Evolutionary conservation across 805 yeast genomes (phyloP).

Genomic region (Clavispora asparagi): DNA sequence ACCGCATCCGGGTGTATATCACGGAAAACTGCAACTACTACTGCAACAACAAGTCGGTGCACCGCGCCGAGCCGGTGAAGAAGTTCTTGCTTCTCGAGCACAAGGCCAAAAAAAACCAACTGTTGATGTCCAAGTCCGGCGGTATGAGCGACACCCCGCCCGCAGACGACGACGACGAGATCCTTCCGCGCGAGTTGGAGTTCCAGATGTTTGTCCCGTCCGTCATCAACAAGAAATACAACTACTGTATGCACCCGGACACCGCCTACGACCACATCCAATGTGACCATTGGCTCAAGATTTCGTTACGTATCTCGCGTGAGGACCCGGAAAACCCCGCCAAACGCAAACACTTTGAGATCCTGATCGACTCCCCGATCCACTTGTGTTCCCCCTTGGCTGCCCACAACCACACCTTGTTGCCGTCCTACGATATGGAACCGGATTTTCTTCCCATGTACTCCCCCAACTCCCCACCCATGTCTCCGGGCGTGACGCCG

Average conservation of each 20-base stretch:
- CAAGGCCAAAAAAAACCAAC: conserved; percentile 50
- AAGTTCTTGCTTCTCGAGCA: conserved; percentile 80
- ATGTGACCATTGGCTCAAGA: conserved; percentile 93
- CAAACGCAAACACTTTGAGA: conserved; percentile 88
- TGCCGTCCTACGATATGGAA: conserved; percentile 60
- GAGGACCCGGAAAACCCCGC: conserved; percentile 46
- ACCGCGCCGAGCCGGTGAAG: conserved; percentile 84
- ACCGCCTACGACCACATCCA: conserved; percentile 76
- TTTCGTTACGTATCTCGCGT: conserved; percentile 74
- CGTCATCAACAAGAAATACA: conserved; percentile 48
- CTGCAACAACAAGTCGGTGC: conserved; percentile 81
- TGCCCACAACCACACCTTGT: conserved; percentile 71
- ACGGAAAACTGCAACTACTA: conserved; percentile 91
- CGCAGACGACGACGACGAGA: conserved; percentile 45
- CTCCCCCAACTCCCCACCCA: conserved; percentile 38
- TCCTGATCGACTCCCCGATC: conserved; percentile 91
- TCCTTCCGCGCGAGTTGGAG: conserved; percentile 74
- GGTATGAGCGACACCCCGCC: conserved; percentile 23
- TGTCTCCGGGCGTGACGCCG: conserved; percentile 52
- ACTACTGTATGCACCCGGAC: conserved; percentile 66
- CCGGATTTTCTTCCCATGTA: conserved; percentile 21
- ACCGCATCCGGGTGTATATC: conserved; percentile 76
- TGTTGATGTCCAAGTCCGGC: conserved; percentile 41
- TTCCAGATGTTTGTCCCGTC: conserved; percentile 84
- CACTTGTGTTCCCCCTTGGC: conserved; percentile 73